phyloP scores from a whole-genome alignment of 2,329 filamentous ascomycete species.

The Sporothrix euskadiensis region DNA sequence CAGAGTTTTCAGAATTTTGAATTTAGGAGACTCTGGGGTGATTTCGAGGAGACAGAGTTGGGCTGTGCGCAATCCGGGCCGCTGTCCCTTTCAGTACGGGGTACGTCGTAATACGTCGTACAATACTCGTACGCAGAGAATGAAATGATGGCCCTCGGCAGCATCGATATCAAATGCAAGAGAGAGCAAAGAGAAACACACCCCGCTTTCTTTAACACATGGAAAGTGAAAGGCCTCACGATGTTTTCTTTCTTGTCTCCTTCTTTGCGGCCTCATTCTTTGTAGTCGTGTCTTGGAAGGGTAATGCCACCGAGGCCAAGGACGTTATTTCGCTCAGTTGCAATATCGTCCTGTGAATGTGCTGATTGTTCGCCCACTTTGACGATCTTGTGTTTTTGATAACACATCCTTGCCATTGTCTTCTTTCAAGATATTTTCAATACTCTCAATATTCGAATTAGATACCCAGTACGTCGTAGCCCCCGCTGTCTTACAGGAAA shows the following conservation, averaged over 20 bases:
- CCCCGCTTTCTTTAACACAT: neutral
- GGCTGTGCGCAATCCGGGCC: constrained; percentile 17
- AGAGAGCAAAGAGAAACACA: neutral
- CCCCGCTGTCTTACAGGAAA: neutral
- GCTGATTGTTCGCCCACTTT: constrained; percentile 14
- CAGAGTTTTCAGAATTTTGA: neutral
- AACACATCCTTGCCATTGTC: neutral
- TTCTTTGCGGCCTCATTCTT: neutral
- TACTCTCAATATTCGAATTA: neutral
- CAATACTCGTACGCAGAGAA: neutral
- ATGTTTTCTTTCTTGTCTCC: too few species aligned
- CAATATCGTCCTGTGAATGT: neutral
- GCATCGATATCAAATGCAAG: neutral
- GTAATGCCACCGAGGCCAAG: neutral
- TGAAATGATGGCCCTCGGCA: neutral
- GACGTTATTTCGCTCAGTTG: neutral
- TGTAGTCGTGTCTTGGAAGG: constrained; percentile 1
- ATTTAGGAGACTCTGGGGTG: neutral
- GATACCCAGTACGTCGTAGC: neutral
- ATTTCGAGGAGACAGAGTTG: neutral
- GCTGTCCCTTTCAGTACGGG: neutral
- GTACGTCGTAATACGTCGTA: too few species aligned
- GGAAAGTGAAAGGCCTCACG: neutral
- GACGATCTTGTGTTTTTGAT: constrained; percentile 6
- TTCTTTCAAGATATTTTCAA: neutral